Evolutionary conservation across 1,139 yeast species (phyloP), one percentile per base, ranked within the genome.

Genomic region (Saccharomyces hybrid): DNA sequence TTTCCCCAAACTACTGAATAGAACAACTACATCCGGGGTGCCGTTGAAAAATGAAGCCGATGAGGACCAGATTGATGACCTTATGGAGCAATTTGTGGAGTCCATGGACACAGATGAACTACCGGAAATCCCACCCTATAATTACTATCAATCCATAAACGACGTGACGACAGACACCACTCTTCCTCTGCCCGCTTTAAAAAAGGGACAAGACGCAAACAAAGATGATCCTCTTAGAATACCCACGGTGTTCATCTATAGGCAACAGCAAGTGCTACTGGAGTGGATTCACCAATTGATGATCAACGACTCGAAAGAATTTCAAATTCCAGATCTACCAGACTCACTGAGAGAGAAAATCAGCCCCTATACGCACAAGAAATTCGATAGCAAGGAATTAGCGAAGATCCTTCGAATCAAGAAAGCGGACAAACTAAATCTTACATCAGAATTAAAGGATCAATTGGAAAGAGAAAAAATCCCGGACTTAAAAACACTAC

Each of bases 1-100:
- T 49, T 85, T 87, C 60, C 84, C 88, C 0, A 71, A 73, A 25
- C 68, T 88, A 50, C 67, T 74, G 0, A 68, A 73, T 4, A 59
- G 73, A 20, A 65, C 61, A 28, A 70, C 72, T 4, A 66, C 72
- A 2, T 65, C 70, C 8, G 77, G 76, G n/a, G 28, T 31, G 20
- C 26, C 49, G 2, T 67, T 68, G 48, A 64, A 66, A 4, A 23
- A 47, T 2, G 61, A 61, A 5, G 57, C 61, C 20, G 64, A 65
- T 2, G 44, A 50, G 3, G 50, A 47, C 6, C 25, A 55, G 8
- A 51, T 60, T 11, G 71, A 67, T 53, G 47, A 52, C 1, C 49
- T 64, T 31, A 66, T 66, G 68, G 57, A 53, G 0, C 49, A 57
- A 7, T 64, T 64, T 42, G 54, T 67, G 23, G 66, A 66, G 42